These are phyloP conservation scores for Cryptococcus maquisensis DNA, from an alignment of 1,284 basidiomycete species.

Conservation along the genomic window DNA sequence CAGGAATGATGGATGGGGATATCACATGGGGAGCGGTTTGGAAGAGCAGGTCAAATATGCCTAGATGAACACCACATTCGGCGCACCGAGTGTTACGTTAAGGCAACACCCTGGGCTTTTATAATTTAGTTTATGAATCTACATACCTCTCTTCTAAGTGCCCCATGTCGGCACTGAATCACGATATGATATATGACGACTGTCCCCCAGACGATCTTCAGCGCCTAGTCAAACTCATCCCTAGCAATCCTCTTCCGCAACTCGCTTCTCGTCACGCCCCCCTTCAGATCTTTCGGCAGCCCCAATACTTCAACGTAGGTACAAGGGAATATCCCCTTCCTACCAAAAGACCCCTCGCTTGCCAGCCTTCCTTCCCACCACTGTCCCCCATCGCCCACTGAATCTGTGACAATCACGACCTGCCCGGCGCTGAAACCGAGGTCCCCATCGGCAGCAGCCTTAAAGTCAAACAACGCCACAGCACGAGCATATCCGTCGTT, in stretches of 20 bases:
- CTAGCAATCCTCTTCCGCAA: conserved; percentile 30
- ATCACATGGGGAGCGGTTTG: too few species aligned
- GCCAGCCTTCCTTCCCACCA: conserved; percentile 55
- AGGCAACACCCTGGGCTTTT: too few species aligned
- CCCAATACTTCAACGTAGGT: conserved; percentile 57
- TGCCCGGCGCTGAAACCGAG: conserved; percentile 80
- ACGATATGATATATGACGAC: too few species aligned
- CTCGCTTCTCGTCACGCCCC: conserved; percentile 27
- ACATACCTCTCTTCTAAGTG: too few species aligned
- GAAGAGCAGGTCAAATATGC: too few species aligned
- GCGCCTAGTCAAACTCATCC: conserved; percentile 22
- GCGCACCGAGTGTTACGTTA: too few species aligned
- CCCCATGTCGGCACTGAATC: too few species aligned
- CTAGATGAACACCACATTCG: too few species aligned
- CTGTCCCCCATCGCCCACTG: conserved; percentile 69
- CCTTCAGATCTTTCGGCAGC: conserved; percentile 32
- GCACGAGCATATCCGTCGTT: conserved; percentile 58
- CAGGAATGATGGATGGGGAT: too few species aligned
- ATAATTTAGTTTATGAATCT: too few species aligned
- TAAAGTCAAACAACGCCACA: conserved; percentile 73
- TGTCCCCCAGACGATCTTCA: too few species aligned
- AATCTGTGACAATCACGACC: conserved; percentile 68
- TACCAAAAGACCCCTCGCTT: conserved; percentile 36
- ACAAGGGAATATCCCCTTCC: conserved; percentile 57
- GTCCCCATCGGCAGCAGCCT: conserved; percentile 71